Base-by-base conservation (phyloP, 2,329 filamentous ascomycete genomes). In the Leptographium wingfieldii region DNA sequence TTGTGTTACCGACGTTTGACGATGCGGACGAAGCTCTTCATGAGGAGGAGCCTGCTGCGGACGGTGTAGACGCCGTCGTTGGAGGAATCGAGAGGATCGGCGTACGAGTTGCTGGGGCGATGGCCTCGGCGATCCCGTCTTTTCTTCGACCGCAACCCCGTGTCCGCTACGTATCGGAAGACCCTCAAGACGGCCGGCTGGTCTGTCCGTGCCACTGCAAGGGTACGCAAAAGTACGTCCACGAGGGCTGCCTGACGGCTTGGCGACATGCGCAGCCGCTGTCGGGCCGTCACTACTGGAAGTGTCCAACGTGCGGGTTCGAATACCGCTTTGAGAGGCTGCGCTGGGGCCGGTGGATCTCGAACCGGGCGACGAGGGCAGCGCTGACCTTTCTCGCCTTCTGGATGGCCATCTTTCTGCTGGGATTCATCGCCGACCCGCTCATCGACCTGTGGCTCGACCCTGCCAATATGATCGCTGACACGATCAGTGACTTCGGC, bases 201-300 rank as follows among this genome's bases (percentile, higher is more conserved):
- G 81, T 97, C 66, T 87, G 88, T 59, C 94, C 94, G 43, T 99
- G 94, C 78, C 85, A 86, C 73, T 99, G 94, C 80, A 95, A 90
- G 74, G 94, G 94, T 58, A 90, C 88, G 48, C 89, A 92, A 66
- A 89, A 89, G 74, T 96, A 95, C 73, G 91, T 97, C 29, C 94
- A 99, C 71, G 90, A 96, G 72, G 87, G 85, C 35, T 99, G 94
- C 69, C 78, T 99, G 56, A 83, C 88, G 67, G 79, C 82, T 12
- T 97, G 92, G 90, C 83, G 94, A 66, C 80, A 86, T 63, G 81
- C 88, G 52, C 84, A 90, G 68, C 87, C 88, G 0, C 68, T 72
- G 33, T 73, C 72, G 68, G 79, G 76, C 38, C 81, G 88, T 60
- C 90, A 92, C 66, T 95, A 85, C 70, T 96, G 87, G 83, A 81